These are phyloP conservation scores for Ogataea chonburiensis DNA, from an alignment of 805 yeast species.

Conservation along the genomic window DNA sequence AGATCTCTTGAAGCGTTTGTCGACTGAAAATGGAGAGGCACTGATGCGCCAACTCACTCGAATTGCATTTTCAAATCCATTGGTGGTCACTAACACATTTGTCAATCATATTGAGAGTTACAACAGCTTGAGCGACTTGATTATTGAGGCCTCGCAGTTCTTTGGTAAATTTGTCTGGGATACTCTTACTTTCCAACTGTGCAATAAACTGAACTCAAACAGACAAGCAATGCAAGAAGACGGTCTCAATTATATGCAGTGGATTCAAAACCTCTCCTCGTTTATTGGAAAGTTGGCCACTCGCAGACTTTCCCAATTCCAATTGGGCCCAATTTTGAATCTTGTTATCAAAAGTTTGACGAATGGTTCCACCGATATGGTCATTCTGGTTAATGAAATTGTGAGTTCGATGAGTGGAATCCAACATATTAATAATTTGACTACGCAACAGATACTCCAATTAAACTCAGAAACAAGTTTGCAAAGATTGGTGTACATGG, in stretches of 20 bases:
- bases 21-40: slow-evolving; percentile 71
- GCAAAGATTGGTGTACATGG: slow-evolving; percentile 50
- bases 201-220: slow-evolving; percentile 69
- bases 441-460: slow-evolving; percentile 60
- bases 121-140: slow-evolving; percentile 75
- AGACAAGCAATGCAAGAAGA: slow-evolving; percentile 67
- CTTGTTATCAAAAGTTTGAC: slow-evolving; percentile 65
- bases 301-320: slow-evolving; percentile 51
- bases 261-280: slow-evolving; percentile 81
- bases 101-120: slow-evolving; percentile 87
- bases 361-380: slow-evolving; percentile 53
- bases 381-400: slow-evolving; percentile 66
- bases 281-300: slow-evolving; percentile 75
- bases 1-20: slow-evolving; percentile 72
- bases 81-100: slow-evolving; percentile 69
- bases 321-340: slow-evolving; percentile 57
- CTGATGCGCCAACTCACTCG: slow-evolving; percentile 75
- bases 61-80: slow-evolving; percentile 71
- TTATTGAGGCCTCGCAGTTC: slow-evolving; percentile 74
- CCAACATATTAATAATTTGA: slow-evolving; percentile 63
- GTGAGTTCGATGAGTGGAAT: slow-evolving; percentile 77
- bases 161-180: slow-evolving; percentile 85
- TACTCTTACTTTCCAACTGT: slow-evolving; percentile 67
- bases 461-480: slow-evolving; percentile 65
- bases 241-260: slow-evolving; percentile 76